Conservation (phyloP, 1,284 basidiomycete species). For the Malassezia sympodialis region DNA sequence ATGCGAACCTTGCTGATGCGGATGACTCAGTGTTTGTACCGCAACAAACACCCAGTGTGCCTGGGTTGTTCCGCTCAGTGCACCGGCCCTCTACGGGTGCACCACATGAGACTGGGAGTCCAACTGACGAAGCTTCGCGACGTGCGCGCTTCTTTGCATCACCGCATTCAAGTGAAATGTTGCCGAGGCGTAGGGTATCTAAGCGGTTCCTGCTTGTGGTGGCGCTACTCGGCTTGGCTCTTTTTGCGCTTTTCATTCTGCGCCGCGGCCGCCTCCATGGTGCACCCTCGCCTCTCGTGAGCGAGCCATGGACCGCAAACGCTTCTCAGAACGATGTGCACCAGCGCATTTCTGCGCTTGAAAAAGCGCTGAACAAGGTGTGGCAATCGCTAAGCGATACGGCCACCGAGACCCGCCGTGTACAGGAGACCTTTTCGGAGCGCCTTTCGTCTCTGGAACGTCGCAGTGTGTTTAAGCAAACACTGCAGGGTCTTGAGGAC, state of each 20-base stretch:
- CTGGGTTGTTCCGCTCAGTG: slow-evolving; percentile 11
- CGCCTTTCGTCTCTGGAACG: slow-evolving; percentile 2
- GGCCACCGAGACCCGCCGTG: background rate
- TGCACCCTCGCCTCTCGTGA: background rate
- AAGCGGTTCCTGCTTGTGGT: background rate
- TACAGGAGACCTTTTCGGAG: background rate
- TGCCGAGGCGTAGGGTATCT: background rate
- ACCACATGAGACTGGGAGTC: background rate
- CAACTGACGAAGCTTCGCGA: background rate
- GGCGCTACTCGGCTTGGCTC: background rate
- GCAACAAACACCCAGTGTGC: slow-evolving; percentile 9
- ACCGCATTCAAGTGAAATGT: background rate
- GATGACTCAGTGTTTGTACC: slow-evolving; percentile 4
- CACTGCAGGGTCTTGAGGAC: background rate
- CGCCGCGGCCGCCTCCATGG: background rate
- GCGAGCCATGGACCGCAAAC: background rate
- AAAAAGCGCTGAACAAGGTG: slow-evolving; percentile 9
- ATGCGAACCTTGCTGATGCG: background rate
- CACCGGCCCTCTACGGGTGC: background rate
- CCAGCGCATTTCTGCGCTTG: slow-evolving; percentile 6
- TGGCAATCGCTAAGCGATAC: slow-evolving; percentile 8
- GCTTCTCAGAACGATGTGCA: background rate
- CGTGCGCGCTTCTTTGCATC: background rate
- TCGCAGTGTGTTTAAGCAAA: background rate
- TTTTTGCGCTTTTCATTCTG: background rate